phyloP scores from a whole-genome alignment of 352 stramenopile species.

The Globisporangium paroecandrum region DNA sequence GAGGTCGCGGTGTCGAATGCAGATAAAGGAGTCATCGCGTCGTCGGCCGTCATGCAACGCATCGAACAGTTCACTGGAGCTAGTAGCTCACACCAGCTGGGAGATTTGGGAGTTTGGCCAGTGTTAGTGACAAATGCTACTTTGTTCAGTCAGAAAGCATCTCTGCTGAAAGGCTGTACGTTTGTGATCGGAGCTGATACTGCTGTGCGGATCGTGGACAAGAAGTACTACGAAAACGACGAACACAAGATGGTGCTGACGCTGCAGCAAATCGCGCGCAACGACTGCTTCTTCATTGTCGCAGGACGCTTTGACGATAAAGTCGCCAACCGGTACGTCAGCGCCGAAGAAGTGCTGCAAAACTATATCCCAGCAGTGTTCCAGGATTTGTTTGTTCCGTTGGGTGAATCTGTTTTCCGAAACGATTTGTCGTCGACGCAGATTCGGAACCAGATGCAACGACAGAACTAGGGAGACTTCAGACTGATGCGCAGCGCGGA shows the following conservation, averaged over 20 bases:
- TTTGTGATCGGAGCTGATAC: conserved; percentile 91
- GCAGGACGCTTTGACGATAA: conserved; percentile 75
- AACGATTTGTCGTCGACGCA: conserved; percentile 88
- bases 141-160: conserved; percentile 82
- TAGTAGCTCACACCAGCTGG: background rate
- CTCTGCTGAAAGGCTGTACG: conserved; percentile 62
- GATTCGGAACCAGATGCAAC: conserved; percentile 36
- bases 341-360: conserved; percentile 50
- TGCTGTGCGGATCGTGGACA: conserved; percentile 80
- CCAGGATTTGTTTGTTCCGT: conserved; percentile 57
- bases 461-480: background rate
- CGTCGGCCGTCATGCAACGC: conserved; percentile 34
- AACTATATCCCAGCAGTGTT: conserved; percentile 46
- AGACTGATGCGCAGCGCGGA: background rate
- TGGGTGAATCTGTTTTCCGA: conserved; percentile 76
- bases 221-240: conserved; percentile 88
- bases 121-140: conserved; percentile 77
- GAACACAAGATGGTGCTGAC: conserved; percentile 72
- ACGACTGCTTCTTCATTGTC: conserved; percentile 83
- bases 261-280: conserved; percentile 58
- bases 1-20: conserved; percentile 77
- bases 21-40: conserved; percentile 68
- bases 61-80: conserved; percentile 49
- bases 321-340: conserved; percentile 41
- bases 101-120: conserved; percentile 36